phyloP scores from a whole-genome alignment of 164 flowering plant genomes.

The Magnolia sinica region DNA sequence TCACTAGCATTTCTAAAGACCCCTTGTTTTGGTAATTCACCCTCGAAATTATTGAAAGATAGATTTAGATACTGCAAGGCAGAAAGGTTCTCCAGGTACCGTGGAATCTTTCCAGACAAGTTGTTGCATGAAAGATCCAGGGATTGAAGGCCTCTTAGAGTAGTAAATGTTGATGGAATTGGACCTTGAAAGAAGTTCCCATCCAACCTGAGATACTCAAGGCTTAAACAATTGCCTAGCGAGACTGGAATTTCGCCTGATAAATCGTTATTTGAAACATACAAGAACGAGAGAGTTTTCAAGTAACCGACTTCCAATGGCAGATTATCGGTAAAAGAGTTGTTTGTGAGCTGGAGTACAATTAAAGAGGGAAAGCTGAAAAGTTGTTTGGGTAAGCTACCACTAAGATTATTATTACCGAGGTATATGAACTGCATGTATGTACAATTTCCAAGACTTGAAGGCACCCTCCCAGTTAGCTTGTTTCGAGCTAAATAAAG shows the following conservation, averaged over 20 bases:
- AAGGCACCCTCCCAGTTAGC: constrained; percentile 28
- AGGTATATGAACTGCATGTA: constrained; percentile 18
- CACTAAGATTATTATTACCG: constrained; percentile 22
- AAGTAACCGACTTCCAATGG: constrained; percentile 28
- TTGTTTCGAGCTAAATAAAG: constrained; percentile 18
- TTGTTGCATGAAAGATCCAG: constrained; percentile 32
- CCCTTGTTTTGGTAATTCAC: constrained; percentile 24
- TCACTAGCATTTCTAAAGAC: constrained; percentile 21
- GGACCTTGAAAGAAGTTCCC: constrained; percentile 24
- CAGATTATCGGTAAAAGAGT: constrained; percentile 23
- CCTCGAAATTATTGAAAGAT: constrained; percentile 27
- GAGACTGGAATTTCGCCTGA: constrained; percentile 26
- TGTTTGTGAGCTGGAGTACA: constrained; percentile 11
- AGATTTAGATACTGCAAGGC: constrained; percentile 20
- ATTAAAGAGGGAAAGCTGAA: constrained; percentile 17
- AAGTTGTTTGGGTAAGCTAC: constrained; percentile 23
- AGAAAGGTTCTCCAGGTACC: constrained; percentile 2
- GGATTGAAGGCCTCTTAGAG: constrained; percentile 11
- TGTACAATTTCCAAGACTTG: constrained; percentile 23
- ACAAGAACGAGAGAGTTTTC: constrained; percentile 13
- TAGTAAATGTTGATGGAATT: constrained; percentile 20
- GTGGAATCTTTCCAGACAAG: constrained; percentile 32
- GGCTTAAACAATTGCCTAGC: constrained; percentile 28
- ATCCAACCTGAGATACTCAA: constrained; percentile 19
- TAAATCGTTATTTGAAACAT: constrained; percentile 22